Evolutionary conservation across 345 rosid species (phyloP).

Genomic region (Eutrema yunnanense): DNA sequence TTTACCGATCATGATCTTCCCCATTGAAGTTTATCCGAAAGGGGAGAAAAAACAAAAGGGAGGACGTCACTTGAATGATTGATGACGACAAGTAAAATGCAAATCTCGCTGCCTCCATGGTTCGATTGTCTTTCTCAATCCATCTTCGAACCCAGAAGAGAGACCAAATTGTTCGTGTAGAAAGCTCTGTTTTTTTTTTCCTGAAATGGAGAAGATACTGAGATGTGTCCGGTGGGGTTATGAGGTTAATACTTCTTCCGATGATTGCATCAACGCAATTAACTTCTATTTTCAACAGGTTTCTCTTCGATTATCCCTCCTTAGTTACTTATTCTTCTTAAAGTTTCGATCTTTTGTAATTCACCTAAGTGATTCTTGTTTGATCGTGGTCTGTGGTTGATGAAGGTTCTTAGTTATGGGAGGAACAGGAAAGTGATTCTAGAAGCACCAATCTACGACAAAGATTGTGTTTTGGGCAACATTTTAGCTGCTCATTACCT

Average conservation of each 20-base stretch:
- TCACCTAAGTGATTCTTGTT: not conserved
- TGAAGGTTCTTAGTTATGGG: constrained; percentile 65
- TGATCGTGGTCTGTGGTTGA: not conserved
- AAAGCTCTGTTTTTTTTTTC: too few species aligned
- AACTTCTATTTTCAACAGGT: constrained; percentile 71
- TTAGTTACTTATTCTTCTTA: not conserved
- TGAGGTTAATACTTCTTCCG: constrained; percentile 49
- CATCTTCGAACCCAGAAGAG: not conserved
- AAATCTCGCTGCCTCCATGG: not conserved
- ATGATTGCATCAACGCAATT: constrained; percentile 62
- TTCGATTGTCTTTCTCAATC: not conserved
- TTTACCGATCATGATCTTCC: too few species aligned
- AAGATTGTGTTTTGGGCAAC: constrained; percentile 69
- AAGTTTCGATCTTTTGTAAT: constrained; percentile 8
- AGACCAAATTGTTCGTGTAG: not conserved
- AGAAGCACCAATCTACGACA: constrained; percentile 56
- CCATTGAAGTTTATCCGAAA: not conserved
- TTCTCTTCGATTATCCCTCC: not conserved
- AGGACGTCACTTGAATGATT: not conserved
- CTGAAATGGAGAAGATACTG: constrained; percentile 37
- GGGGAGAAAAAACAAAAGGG: not conserved
- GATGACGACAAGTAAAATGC: not conserved
- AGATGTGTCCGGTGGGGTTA: constrained; percentile 76
- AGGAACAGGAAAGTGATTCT: constrained; percentile 56
- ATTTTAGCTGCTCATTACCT: constrained; percentile 75